Base-by-base conservation (phyloP, 371 early-diverging fungal genomes). In the Catenaria anguillulae region DNA sequence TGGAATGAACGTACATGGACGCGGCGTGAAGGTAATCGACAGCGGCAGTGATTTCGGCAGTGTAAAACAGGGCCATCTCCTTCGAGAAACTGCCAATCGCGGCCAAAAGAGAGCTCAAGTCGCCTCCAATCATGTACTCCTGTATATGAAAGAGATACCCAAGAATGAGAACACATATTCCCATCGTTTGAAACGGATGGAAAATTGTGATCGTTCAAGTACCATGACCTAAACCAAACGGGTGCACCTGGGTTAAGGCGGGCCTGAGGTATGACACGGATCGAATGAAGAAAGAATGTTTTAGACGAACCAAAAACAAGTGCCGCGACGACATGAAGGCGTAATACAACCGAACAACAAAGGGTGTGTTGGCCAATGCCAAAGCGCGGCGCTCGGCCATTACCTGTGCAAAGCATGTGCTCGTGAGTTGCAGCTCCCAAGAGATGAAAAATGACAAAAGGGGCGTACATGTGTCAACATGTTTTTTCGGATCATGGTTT, bases 271-370 rank as follows among this genome's bases (percentile, higher is more conserved):
- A 10, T 50, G 26, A 1, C 0, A 56, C 40, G 24, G 48, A 13
- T 15, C 26, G 19, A n/a, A 31, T 2, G 12, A 33, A 45, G 8
- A 33, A 26, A 36, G 2, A 63, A 64, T 43, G 36, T 42, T 26
- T 43, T 26, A 61, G 43, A 61, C n/a, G 48, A 34, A 43, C 33
- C 40, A 40, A 17, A 5, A 40, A 5, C 5, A 40, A 40, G 40
- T 40, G 40, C 40, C 17, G 12, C 8, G 59, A 62, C 24, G 93
- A 89, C 72, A 95, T 92, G 71, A 98, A 95, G 15, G 96, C 93
- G 69, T 90, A 93, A 71, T 84, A 85, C 56, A 98, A 80, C 70
- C 88, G 88, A 55, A 97, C 98, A 66, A 99, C 90, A 68, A 97
- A 98, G 1, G 95, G 93, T 64, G 74, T 76, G 4, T 64, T 45